Percentiles rank a stretch among this genome's conserved stretches.
phyloP scores from a whole-genome alignment of 2,329 filamentous ascomycete genomes.

The Aspergillus carbonarius region DNA sequence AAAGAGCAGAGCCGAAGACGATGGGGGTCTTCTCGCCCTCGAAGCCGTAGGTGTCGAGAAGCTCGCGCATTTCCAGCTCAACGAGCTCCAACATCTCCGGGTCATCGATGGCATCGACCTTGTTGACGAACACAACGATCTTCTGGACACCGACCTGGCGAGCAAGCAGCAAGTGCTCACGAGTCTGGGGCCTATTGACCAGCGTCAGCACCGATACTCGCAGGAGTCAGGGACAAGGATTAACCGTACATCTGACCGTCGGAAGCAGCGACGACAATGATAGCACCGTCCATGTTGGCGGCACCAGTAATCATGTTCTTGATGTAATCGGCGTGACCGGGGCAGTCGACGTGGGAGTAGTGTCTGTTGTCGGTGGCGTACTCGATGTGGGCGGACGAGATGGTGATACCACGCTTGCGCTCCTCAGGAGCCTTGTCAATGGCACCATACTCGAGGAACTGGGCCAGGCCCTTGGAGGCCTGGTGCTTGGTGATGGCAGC shows the following conservation, averaged over 20 bases:
- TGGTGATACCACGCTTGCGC: slow-evolving; percentile 99
- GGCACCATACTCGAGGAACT: slow-evolving; percentile 93
- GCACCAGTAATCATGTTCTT: slow-evolving; percentile 99
- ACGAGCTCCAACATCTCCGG: slow-evolving; percentile 99
- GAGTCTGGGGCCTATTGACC: slow-evolving; percentile 75
- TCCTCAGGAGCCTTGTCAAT: slow-evolving; percentile 99
- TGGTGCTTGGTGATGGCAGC: slow-evolving; percentile 99
- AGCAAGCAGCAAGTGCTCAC: slow-evolving; percentile 95
- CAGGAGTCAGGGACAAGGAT: background rate
- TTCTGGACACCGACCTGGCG: slow-evolving; percentile 97
- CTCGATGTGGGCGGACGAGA: slow-evolving; percentile 97
- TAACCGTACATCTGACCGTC: slow-evolving; percentile 85
- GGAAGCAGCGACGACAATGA: slow-evolving; percentile 96
- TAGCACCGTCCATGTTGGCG: slow-evolving; percentile 98
- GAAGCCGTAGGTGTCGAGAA: slow-evolving; percentile 88
- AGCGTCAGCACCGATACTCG: slow-evolving; percentile 20
- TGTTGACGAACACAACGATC: slow-evolving; percentile 99
- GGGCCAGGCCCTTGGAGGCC: slow-evolving; percentile 88
- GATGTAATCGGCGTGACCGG: slow-evolving; percentile 99
- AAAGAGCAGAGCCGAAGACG: slow-evolving; percentile 93
- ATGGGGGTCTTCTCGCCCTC: slow-evolving; percentile 98
- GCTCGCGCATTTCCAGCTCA: slow-evolving; percentile 99
- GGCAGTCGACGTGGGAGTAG: slow-evolving; percentile 99
- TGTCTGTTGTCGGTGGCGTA: slow-evolving; percentile 92
- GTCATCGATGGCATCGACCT: slow-evolving; percentile 95